Conservation (phyloP, 192 early-diverging fungal species). For the Geosiphon pyriformis region DNA sequence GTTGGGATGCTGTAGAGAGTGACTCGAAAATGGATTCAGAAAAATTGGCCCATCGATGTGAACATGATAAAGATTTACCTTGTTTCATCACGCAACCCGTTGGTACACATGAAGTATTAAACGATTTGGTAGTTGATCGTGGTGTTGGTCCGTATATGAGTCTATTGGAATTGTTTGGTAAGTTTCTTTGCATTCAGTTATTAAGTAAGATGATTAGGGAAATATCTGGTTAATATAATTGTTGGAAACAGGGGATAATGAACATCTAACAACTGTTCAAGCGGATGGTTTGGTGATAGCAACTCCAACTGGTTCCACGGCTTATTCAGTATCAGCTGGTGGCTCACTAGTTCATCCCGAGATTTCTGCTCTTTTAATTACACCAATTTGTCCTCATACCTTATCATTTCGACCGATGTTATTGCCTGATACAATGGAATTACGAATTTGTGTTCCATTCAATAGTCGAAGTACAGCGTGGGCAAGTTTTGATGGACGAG, state of each 20-base stretch:
- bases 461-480: constrained; percentile 85
- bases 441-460: constrained; percentile 78
- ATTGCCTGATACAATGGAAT: constrained; percentile 86
- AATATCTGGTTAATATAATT: neutral
- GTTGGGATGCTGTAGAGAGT: constrained; percentile 18
- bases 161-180: constrained; percentile 78
- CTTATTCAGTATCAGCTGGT: constrained; percentile 88
- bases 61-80: constrained; percentile 37
- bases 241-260: constrained; percentile 47
- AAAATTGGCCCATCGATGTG: constrained; percentile 32
- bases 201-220: neutral
- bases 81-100: constrained; percentile 56
- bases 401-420: constrained; percentile 96
- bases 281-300: constrained; percentile 94
- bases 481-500: constrained; percentile 92
- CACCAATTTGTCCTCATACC: constrained; percentile 90
- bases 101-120: constrained; percentile 86
- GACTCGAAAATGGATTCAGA: constrained; percentile 27
- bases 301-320: constrained; percentile 91
- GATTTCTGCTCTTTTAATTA: constrained; percentile 86
- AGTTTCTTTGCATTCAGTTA: neutral
- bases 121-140: constrained; percentile 93
- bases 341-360: constrained; percentile 94
- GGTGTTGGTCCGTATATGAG: constrained; percentile 89
- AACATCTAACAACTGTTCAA: constrained; percentile 90